Evolutionary conservation across 805 yeast genomes (phyloP).

Genomic region (Candida coleopterorum): DNA sequence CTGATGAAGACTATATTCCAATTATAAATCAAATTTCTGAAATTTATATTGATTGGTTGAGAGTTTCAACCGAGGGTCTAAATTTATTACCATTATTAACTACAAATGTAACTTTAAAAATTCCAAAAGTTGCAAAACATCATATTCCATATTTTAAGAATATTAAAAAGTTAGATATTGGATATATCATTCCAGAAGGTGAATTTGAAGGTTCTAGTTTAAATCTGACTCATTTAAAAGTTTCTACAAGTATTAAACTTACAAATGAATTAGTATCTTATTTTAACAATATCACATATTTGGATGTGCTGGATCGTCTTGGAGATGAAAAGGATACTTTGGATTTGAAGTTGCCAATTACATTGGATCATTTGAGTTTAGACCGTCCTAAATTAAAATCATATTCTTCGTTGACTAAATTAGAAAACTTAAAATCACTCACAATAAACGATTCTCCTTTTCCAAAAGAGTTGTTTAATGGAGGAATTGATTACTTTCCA

Average conservation of each 20-base stretch:
- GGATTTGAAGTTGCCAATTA: not conserved
- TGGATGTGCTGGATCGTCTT: not conserved
- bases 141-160: too few relatives aligned
- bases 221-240: not conserved
- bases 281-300: not conserved
- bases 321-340: not conserved
- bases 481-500: not conserved
- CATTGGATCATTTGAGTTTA: not conserved
- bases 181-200: too few relatives aligned
- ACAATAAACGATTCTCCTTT: not conserved
- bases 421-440: not conserved
- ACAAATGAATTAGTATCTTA: too few relatives aligned
- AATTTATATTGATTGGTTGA: too few relatives aligned
- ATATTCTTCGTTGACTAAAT: not conserved
- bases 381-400: not conserved
- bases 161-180: too few relatives aligned
- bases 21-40: too few relatives aligned
- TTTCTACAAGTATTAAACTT: not conserved
- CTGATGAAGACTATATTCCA: too few relatives aligned
- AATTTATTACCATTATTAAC: too few relatives aligned
- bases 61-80: too few relatives aligned
- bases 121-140: too few relatives aligned
- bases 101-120: too few relatives aligned
- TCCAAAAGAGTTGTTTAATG: not conserved
- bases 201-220: too few relatives aligned